Evolutionary conservation across 78 protist species (phyloP), one percentile per base, ranked within the genome.

Genomic region (Dictyostelium brefeldianum): DNA sequence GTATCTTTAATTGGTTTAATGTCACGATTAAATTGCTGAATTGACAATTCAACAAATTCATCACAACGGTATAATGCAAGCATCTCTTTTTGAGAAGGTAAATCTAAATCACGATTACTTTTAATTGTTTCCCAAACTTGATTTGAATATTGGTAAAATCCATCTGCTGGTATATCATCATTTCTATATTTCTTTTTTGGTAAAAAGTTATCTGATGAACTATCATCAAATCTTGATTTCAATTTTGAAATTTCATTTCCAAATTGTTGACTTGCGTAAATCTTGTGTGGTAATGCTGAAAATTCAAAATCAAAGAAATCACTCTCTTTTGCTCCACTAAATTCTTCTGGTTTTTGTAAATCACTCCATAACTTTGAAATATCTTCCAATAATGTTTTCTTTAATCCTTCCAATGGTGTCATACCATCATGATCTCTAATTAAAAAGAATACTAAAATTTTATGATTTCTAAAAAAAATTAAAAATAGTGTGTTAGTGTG

Each of bases 51-150:
- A 12, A 91, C 64, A 70, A 97, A 80, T 80, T 97, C 98, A n/a
- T 95, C 98, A 81, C 98, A 97, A 27, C 99, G 80, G 62, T 64
- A 95, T 7, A 48, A 50, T 20, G 99, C 99, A 14, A 98, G 51
- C 98, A 98, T 90, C 51, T 98, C 98, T 82, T 92, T 83, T 77
- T 97, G 97, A 20, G 98, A 31, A 25, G 99, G 99, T 2, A 98
- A 50, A 75, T 98, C 97, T 22, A 98, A 93, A 71, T 97, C 98
- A 29, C 92, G 97, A 89, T 98, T 98, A 67, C 56, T 12, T 56
- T 95, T 74, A 77, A 98, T 98, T 10, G 95, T 75, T 62, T 81
- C 95, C 99, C 99, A 98, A 4, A 97, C 90, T 29, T 74, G 57
- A 47, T 27, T 18, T 5, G 96, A 75, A 62, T 80, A 98, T 47